Conservation (phyloP, 129 eudicot genomes). For the Heracleum sosnowskyi region DNA sequence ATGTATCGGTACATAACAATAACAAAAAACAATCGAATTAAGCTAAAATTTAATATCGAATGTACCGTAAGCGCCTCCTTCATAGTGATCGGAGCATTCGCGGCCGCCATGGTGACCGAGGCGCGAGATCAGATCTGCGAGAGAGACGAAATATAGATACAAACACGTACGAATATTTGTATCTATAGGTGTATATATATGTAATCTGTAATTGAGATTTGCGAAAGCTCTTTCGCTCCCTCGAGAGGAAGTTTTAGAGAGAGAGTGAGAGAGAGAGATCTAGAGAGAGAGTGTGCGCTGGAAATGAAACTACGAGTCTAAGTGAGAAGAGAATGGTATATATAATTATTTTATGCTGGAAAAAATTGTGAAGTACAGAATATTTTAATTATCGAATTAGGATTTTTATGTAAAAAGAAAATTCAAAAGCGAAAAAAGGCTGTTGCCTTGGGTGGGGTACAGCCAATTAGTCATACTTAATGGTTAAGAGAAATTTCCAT, state of each 20-base stretch:
- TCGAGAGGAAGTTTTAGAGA: conserved; percentile 7
- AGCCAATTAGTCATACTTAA: background rate
- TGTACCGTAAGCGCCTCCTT: conserved; percentile 90
- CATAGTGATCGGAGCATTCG: conserved; percentile 97
- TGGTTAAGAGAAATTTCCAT: background rate
- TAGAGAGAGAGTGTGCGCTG: conserved; percentile 1
- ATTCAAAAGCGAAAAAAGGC: background rate
- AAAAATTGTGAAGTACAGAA: background rate
- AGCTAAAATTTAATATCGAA: conserved; percentile 8
- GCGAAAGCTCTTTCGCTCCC: conserved; percentile 1
- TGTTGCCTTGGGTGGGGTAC: background rate
- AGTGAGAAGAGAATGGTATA: background rate
- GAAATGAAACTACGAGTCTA: background rate
- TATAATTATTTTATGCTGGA: background rate
- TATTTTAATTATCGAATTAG: background rate
- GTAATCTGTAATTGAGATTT: background rate
- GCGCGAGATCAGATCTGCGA: conserved; percentile 27
- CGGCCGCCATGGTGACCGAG: conserved; percentile 30
- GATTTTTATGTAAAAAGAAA: background rate
- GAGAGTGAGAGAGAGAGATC: conserved; percentile 3
- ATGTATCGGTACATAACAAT: conserved; percentile 6
- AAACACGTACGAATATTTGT: background rate
- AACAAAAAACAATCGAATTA: conserved; percentile 14
- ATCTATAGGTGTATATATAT: background rate
- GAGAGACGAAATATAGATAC: background rate